Conservation (phyloP, 371 early-diverging fungal genomes). For the Mortierella sp. region DNA sequence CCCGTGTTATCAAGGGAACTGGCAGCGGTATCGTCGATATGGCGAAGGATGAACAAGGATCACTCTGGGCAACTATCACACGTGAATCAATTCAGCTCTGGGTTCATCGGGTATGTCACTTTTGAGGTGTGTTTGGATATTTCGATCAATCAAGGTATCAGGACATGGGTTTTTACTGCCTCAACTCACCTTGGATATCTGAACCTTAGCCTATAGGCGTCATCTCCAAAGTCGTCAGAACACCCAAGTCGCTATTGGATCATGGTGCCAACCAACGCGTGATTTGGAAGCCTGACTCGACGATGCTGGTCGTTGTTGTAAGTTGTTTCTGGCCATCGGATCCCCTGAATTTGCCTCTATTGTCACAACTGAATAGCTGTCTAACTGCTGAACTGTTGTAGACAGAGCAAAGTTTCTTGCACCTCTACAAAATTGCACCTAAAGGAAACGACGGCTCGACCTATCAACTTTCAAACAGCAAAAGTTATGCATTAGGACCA, state of each 20-base stretch:
- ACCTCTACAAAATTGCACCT: conserved; percentile 42
- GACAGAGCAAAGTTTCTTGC: conserved; percentile 55
- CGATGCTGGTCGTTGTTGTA: conserved; percentile 57
- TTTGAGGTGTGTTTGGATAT: not conserved
- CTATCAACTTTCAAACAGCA: conserved; percentile 52
- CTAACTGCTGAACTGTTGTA: conserved; percentile 6
- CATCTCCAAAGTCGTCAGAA: conserved; percentile 46
- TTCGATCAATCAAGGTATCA: not conserved
- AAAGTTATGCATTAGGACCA: conserved; percentile 51
- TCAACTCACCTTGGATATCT: not conserved
- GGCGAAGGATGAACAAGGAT: conserved; percentile 50
- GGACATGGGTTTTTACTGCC: not conserved
- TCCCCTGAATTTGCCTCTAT: not conserved
- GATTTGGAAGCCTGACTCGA: conserved; percentile 56
- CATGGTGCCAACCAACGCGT: conserved; percentile 54
- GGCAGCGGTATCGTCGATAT: conserved; percentile 54
- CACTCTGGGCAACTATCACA: conserved; percentile 52
- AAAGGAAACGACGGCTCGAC: conserved; percentile 44
- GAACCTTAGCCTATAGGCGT: conserved; percentile 41
- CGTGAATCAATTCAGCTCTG: conserved; percentile 54
- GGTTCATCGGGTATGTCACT: conserved; percentile 44
- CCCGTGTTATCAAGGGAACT: conserved; percentile 41
- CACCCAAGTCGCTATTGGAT: conserved; percentile 50
- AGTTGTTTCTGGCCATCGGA: not conserved
- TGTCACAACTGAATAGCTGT: not conserved